Evolutionary conservation across 2,329 filamentous ascomycete species (phyloP).

Genomic region (Trichoderma sp.): DNA sequence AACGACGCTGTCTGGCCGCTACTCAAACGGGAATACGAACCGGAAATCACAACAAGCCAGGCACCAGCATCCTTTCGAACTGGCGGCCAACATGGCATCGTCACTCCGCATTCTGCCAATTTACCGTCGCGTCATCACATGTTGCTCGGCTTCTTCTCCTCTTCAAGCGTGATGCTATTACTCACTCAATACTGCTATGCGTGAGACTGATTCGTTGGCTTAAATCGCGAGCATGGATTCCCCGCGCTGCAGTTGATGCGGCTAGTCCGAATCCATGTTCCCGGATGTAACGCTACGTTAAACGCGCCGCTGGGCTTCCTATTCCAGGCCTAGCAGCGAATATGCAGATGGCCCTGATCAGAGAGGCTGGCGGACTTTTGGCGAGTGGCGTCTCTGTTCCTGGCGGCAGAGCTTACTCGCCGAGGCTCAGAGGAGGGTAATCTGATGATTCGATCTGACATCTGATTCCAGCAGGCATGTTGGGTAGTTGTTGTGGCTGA

Average conservation of each 20-base stretch:
- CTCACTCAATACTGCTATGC: neutral
- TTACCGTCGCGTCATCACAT: neutral
- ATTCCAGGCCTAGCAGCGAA: neutral
- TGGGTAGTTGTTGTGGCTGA: neutral
- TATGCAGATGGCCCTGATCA: neutral
- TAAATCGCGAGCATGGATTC: conserved; percentile 1
- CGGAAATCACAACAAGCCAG: neutral
- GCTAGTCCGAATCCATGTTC: neutral
- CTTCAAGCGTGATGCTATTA: neutral
- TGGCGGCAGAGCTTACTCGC: neutral
- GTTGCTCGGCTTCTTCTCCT: conserved; percentile 2
- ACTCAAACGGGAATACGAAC: neutral
- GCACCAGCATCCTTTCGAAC: neutral
- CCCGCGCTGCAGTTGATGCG: neutral
- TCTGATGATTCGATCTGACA: conserved; percentile 1
- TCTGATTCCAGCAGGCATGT: neutral
- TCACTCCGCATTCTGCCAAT: neutral
- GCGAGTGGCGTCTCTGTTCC: neutral
- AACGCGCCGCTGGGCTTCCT: neutral
- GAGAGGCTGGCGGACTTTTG: neutral
- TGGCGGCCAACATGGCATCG: neutral
- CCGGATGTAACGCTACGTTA: neutral
- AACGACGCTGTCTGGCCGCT: neutral
- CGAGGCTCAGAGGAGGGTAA: neutral
- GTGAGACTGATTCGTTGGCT: neutral